These are phyloP conservation scores for Danielozyma ontarioensis DNA, from an alignment of 805 yeast species.

Conservation along the genomic window DNA sequence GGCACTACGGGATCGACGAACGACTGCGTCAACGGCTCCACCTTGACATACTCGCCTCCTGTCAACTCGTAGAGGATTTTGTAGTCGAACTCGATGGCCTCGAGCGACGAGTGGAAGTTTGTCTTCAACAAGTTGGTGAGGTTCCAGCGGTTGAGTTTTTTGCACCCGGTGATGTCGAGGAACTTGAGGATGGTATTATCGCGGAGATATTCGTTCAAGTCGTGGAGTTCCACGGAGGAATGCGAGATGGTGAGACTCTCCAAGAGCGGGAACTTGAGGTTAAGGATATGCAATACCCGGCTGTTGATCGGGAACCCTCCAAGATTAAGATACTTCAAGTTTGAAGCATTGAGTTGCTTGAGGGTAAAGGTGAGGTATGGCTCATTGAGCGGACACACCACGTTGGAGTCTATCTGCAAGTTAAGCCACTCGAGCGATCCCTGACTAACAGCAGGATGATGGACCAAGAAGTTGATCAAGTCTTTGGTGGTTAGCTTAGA, in stretches of 20 bases:
- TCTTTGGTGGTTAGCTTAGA: slow-evolving; percentile 69
- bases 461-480: slow-evolving; percentile 59
- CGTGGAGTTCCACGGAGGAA: slow-evolving; percentile 31
- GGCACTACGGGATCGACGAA: slow-evolving; percentile 24
- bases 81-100: slow-evolving; percentile 64
- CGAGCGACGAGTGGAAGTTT: slow-evolving; percentile 29
- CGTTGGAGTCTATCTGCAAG: slow-evolving; percentile 57
- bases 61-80: slow-evolving; percentile 48
- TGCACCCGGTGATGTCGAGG: slow-evolving; percentile 64
- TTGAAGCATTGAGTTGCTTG: slow-evolving; percentile 39
- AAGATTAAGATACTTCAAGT: slow-evolving; percentile 49
- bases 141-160: slow-evolving; percentile 55
- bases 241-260: slow-evolving; percentile 41
- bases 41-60: slow-evolving; percentile 27
- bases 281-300: slow-evolving; percentile 33
- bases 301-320: slow-evolving; percentile 59
- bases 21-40: slow-evolving; percentile 25
- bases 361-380: slow-evolving; percentile 43
- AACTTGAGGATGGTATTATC: slow-evolving; percentile 41
- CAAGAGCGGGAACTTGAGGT: slow-evolving; percentile 33
- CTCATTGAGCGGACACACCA: slow-evolving; percentile 53
- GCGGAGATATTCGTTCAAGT: slow-evolving; percentile 29
- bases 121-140: slow-evolving; percentile 23
- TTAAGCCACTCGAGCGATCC: slow-evolving; percentile 61
- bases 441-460: slow-evolving; percentile 58